These are phyloP conservation scores for Cordyceps pruinosa DNA, from an alignment of 2,329 filamentous ascomycete species.

Conservation along the genomic window DNA sequence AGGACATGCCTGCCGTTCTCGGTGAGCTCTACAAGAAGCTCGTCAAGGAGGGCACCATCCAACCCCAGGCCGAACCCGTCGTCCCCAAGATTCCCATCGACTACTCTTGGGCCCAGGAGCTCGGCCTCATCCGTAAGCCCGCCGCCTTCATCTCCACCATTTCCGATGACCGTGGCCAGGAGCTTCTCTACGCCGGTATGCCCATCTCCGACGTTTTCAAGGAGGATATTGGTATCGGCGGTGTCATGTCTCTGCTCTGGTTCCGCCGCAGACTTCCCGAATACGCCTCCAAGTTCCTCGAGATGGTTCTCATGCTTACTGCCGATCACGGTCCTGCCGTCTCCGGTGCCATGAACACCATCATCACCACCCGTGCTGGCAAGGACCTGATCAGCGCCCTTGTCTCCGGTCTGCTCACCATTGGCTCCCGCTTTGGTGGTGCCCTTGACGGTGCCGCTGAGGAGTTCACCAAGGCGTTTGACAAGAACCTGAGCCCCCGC, in stretches of 20 bases:
- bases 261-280: conserved; percentile 95
- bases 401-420: conserved; percentile 94
- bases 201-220: conserved; percentile 99
- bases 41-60: conserved; percentile 76
- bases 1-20: conserved; percentile 79
- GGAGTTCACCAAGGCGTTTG: conserved; percentile 96
- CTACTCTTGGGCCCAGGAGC: conserved; percentile 99
- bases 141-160: conserved; percentile 99
- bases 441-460: conserved; percentile 95
- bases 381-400: conserved; percentile 96
- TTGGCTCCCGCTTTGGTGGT: conserved; percentile 97
- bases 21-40: conserved; percentile 81
- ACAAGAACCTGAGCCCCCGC: conserved; percentile 96
- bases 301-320: conserved; percentile 99
- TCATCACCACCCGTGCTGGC: conserved; percentile 97
- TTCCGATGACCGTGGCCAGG: conserved; percentile 98
- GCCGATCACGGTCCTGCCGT: conserved; percentile 98
- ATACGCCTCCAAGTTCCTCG: conserved; percentile 97
- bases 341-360: conserved; percentile 99
- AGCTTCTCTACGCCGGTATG: conserved; percentile 97
- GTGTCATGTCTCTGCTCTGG: conserved; percentile 99
- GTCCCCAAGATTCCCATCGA: conserved; percentile 99
- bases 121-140: conserved; percentile 98
- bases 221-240: conserved; percentile 97
- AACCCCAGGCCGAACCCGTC: conserved; percentile 78